Conservation (phyloP, 169 alveolate species). For the Plasmodium fragile region DNA sequence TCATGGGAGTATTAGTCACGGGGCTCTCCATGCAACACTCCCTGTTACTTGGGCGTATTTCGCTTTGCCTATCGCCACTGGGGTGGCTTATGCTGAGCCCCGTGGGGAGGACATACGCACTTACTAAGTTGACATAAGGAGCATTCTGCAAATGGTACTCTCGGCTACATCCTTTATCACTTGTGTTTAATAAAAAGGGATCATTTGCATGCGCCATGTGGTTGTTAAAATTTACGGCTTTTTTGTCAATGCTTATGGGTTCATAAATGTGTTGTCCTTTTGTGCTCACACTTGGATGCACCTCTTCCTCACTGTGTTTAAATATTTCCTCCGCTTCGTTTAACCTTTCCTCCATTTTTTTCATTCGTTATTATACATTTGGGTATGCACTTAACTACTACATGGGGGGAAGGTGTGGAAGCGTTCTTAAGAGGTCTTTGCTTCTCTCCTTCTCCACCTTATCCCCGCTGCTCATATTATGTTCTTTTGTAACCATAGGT, state of each 20-base stretch:
- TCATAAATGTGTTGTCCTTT: background rate
- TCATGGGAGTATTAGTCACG: too few relatives aligned
- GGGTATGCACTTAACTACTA: background rate
- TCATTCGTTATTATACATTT: background rate
- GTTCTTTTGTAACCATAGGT: background rate
- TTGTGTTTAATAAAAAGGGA: background rate
- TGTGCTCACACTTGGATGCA: background rate
- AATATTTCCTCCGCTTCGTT: background rate
- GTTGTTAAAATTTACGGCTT: background rate
- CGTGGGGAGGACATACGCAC: background rate
- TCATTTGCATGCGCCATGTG: background rate
- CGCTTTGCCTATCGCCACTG: background rate
- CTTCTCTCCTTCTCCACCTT: background rate
- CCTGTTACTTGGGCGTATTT: background rate
- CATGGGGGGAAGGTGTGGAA: background rate
- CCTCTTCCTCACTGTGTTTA: background rate
- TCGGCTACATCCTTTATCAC: background rate
- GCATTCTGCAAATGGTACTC: background rate
- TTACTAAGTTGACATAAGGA: background rate
- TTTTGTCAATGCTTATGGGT: background rate
- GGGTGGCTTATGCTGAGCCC: background rate
- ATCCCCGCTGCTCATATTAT: background rate
- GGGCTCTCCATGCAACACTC: background rate
- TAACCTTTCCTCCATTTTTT: conserved; percentile 1
- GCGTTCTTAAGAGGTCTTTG: background rate